Evolutionary conservation across 345 rosid genomes (phyloP).

Genomic region (Raphanus raphanistrum): DNA sequence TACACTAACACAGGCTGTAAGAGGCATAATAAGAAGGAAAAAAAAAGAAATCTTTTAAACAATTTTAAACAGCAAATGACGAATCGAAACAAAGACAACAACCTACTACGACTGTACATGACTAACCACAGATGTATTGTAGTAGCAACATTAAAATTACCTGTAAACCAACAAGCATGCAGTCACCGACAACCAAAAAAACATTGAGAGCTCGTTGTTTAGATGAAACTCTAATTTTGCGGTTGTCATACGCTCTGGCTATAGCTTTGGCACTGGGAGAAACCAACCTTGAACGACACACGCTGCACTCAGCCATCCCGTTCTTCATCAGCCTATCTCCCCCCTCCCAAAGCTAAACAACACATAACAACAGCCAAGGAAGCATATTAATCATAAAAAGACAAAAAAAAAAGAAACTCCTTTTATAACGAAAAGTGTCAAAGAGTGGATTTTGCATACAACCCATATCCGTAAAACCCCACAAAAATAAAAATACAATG

Average conservation of each 20-base stretch:
- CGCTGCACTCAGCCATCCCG: constrained; percentile 88
- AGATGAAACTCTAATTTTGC: constrained; percentile 63
- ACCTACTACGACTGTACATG: neutral
- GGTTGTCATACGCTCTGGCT: constrained; percentile 74
- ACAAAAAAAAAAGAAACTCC: neutral
- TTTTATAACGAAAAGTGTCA: neutral
- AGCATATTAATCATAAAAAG: neutral
- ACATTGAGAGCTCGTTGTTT: constrained; percentile 72
- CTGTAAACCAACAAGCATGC: constrained; percentile 89
- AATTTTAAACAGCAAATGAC: neutral
- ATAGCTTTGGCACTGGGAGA: constrained; percentile 60
- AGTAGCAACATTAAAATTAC: constrained; percentile 29
- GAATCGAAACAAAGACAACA: neutral
- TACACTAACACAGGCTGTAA: constrained; percentile 91
- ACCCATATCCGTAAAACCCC: constrained; percentile 1
- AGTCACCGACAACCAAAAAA: constrained; percentile 84
- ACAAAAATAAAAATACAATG: neutral
- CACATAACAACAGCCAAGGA: neutral
- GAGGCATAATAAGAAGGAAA: neutral
- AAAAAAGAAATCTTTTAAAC: neutral
- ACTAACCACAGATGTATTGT: neutral
- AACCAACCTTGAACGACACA: constrained; percentile 78
- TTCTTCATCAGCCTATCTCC: constrained; percentile 49
- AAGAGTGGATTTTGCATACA: neutral
- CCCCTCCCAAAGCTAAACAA: constrained; percentile 9